phyloP scores from a whole-genome alignment of 75 land plant genomes.

The Picea glauca region DNA sequence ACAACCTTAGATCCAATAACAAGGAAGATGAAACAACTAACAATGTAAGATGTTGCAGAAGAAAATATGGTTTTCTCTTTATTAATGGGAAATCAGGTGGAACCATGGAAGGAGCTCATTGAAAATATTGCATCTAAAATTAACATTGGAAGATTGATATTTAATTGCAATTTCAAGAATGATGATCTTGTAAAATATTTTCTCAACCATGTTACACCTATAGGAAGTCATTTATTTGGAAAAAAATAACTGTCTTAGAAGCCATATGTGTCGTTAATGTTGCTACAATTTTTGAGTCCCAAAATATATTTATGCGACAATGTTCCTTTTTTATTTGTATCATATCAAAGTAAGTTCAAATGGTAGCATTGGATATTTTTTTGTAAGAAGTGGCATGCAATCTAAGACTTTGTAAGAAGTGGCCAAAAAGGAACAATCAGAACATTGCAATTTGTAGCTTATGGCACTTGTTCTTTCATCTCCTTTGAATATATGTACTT shows the following conservation, averaged over 20 bases:
- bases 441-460: too few species aligned
- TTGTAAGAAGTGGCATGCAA: too few species aligned
- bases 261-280: neutral
- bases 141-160: slow-evolving; percentile 62
- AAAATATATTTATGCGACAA: neutral
- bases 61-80: slow-evolving; percentile 78
- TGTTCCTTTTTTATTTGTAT: neutral
- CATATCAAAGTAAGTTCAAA: neutral
- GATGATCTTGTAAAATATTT: neutral
- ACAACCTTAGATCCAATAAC: slow-evolving; percentile 81
- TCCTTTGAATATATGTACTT: too few species aligned
- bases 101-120: slow-evolving; percentile 75
- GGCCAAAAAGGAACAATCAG: too few species aligned
- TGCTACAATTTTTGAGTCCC: neutral
- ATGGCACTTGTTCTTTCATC: too few species aligned
- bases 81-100: slow-evolving; percentile 92
- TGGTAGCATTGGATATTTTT: too few species aligned
- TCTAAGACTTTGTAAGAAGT: too few species aligned
- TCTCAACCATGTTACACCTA: neutral
- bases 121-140: slow-evolving; percentile 50
- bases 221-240: too few species aligned
- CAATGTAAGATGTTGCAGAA: slow-evolving; percentile 85
- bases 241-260: neutral
- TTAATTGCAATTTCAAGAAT: slow-evolving; percentile 9
- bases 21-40: slow-evolving; percentile 77